Evolutionary conservation across 225 moss, liverwort and hornwort genomes (phyloP).

Genomic region (Antitrichia curtipendula): DNA sequence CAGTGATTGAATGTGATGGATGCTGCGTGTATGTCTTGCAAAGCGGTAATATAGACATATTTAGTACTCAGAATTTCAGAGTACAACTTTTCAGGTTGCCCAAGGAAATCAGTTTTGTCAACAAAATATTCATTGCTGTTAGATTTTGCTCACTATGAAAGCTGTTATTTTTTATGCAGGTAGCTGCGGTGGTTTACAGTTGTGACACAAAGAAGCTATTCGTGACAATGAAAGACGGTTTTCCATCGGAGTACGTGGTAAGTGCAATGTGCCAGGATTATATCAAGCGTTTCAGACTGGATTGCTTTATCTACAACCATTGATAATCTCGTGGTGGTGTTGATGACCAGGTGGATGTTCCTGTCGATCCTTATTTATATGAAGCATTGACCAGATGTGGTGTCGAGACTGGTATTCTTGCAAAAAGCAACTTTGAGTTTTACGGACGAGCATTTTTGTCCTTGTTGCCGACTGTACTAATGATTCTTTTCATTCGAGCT

Average conservation of each 20-base stretch:
- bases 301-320: neutral
- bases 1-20: neutral
- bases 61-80: neutral
- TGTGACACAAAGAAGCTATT: conserved; percentile 77
- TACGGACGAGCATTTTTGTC: conserved; percentile 62
- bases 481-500: conserved; percentile 69
- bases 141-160: neutral
- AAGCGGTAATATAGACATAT: neutral
- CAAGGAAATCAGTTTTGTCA: neutral
- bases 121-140: neutral
- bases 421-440: conserved; percentile 54
- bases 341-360: conserved; percentile 75
- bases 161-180: conserved; percentile 22
- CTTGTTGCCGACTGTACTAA: conserved; percentile 54
- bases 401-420: conserved; percentile 69
- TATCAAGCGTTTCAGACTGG: neutral
- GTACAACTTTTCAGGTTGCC: neutral
- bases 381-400: conserved; percentile 51
- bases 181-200: conserved; percentile 80
- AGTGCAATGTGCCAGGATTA: conserved; percentile 1
- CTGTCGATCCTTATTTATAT: conserved; percentile 79
- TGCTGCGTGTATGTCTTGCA: neutral
- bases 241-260: conserved; percentile 91
- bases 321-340: neutral
- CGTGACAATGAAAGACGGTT: conserved; percentile 87